Base-by-base conservation (phyloP, 2,329 filamentous ascomycete species). In the Claviceps pazoutovae region DNA sequence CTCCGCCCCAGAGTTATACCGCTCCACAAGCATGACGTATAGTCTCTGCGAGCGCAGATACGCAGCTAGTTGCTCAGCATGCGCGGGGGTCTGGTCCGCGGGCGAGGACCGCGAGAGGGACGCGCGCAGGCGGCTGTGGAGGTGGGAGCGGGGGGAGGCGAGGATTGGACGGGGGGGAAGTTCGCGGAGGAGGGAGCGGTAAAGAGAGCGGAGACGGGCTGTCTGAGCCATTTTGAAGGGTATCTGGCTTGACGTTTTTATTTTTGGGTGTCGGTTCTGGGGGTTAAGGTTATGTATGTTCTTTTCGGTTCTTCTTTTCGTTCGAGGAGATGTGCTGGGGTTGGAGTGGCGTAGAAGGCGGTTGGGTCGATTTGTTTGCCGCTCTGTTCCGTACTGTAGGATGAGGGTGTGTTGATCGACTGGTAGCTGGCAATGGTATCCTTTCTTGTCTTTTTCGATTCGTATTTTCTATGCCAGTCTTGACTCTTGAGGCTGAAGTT, bases 1-100 rank as follows among this genome's bases (percentile, higher is more conserved):
- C 58, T 80, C 79, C 81, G 94, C 88, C 17, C 90, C 89, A 0
- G 89, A 89, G 67, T 97, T 97, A 70, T 98, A 97, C 60, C 90
- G 78, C 69, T 96, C 90, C 39, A 97, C 67, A 44, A 97, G 71
- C 16, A 80, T 83, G 26, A 80, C 78, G 66, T 97, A 96, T 64
- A 80, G 79, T 50, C 90, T 76, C 72, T 98, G 93, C n/a, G 90
- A 84, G 59, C 80, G 80, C 19, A 93, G 75, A 65, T 95, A 97
- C 53, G 81, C 77, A 26, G 89, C 69, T 58, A 88, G 81, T 67
- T 97, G 88, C 56, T 88, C 80, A n/a, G 81, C 84, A 34, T 55
- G 47, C 57, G 62, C 64, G 51, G 54, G 55, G 46, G 43, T 55
- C 54, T 54, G 21, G 62, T 42, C n/a, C 63, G 50, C 7, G 30